Base-by-base conservation (phyloP, 192 early-diverging fungal genomes). In the Coemansia sp. region DNA sequence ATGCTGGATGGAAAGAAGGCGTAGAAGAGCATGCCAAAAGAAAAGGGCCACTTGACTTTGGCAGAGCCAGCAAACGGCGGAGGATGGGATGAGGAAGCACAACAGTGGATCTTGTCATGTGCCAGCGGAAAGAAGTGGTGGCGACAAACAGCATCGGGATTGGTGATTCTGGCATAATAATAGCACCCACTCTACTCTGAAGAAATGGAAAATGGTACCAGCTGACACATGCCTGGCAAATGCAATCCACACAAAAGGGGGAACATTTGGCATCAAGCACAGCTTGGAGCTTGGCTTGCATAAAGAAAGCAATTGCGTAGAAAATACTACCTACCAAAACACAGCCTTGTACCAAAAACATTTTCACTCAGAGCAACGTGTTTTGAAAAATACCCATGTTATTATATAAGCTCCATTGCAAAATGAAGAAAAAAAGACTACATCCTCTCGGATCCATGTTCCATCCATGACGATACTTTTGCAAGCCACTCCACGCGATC, bases 381-480 rank as follows among this genome's bases (percentile, higher is more conserved):
- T 35, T 35, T 53, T 53, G 7, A 57, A 20, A 49, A 62, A 42
- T n/a, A 43, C 15, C 59, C 12, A 62, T 35, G 33, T 30, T 30
- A 8, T 62, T 49, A 62, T 46, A 31, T 49, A 49, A 49, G 16
- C 59, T 28, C 23, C 59, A 43, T 45, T 62, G 33, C 42, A 35
- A 20, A 49, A 62, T 30, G 21, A 51, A 62, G 4, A 25, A 35
- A 62, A 57, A 16, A 62, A 35, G 16, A 33, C 43, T 30, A 62
- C 42, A 46, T 30, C 31, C 16, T 4, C 42, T 13, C 23, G 31
- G n/a, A 62, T 62, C 43, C 61, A 60, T 42, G 29, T 7, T 37
- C n/a, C 23, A 37, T 29, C 35, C 26, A 16, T n/a, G n/a, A n/a
- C 26, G n/a, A 57, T 20, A 57, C 37, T 13, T 15, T 25, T 21